These are phyloP conservation scores for Flueggea neowawraea DNA, from an alignment of 441 rosid species.

Conservation along the genomic window DNA sequence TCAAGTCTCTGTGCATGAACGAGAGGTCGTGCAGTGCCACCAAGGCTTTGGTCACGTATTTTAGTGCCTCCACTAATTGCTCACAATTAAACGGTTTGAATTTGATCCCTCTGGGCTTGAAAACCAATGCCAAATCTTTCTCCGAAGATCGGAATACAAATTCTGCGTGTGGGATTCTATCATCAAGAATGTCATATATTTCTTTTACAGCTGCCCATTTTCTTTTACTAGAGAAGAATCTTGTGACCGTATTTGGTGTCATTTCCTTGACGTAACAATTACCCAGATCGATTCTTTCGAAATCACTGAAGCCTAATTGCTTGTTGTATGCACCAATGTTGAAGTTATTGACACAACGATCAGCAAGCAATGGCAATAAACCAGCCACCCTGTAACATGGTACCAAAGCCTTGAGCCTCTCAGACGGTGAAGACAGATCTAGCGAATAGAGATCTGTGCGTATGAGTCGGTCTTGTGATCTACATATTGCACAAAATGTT, in stretches of 20 bases:
- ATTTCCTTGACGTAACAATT: slow-evolving; percentile 46
- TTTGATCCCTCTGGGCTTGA: slow-evolving; percentile 76
- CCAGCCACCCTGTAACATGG: slow-evolving; percentile 87
- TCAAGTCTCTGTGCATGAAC: slow-evolving; percentile 92
- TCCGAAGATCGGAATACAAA: slow-evolving; percentile 46
- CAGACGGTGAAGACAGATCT: slow-evolving; percentile 56
- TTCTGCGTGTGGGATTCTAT: slow-evolving; percentile 84
- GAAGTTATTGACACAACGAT: slow-evolving; percentile 43
- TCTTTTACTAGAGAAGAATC: slow-evolving; percentile 50
- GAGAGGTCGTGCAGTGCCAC: slow-evolving; percentile 88
- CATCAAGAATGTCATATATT: slow-evolving; percentile 69
- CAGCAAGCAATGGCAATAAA: slow-evolving; percentile 66
- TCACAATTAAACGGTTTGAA: slow-evolving; percentile 56
- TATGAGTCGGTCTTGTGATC: slow-evolving; percentile 53
- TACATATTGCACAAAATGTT: slow-evolving; percentile 71
- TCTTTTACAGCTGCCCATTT: slow-evolving; percentile 73
- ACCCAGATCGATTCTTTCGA: slow-evolving; percentile 54
- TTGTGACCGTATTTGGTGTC: slow-evolving; percentile 68
- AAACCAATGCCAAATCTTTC: slow-evolving; percentile 51
- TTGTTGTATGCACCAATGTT: slow-evolving; percentile 19
- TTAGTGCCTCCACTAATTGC: slow-evolving; percentile 80
- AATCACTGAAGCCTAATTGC: slow-evolving; percentile 62
- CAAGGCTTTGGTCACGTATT: slow-evolving; percentile 79
- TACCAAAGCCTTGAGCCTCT: slow-evolving; percentile 68
- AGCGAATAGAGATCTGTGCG: slow-evolving; percentile 72